phyloP scores from a whole-genome alignment of 805 yeast species.

The Wickerhamomyces alni region DNA sequence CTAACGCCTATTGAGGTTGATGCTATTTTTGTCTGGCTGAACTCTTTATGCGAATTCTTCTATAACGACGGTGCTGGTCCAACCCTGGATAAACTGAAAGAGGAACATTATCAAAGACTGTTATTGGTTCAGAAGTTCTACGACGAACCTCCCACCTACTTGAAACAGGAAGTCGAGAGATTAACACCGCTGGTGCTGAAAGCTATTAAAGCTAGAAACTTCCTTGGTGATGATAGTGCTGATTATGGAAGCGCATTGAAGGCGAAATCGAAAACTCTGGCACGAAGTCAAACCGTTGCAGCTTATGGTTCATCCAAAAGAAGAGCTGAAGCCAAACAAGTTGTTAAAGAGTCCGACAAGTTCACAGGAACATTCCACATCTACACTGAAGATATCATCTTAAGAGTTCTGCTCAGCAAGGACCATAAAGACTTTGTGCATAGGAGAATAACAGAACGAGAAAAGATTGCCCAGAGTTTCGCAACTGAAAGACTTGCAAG shows the following conservation, averaged over 20 bases:
- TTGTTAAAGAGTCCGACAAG: constrained; percentile 31
- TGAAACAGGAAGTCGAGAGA: constrained; percentile 54
- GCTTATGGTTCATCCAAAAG: constrained; percentile 64
- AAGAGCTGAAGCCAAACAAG: constrained; percentile 41
- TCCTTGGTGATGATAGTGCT: constrained; percentile 25
- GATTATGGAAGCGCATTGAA: constrained; percentile 6
- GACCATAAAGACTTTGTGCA: constrained; percentile 57
- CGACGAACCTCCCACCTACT: constrained; percentile 39
- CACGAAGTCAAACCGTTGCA: constrained; percentile 59
- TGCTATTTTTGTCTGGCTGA: constrained; percentile 65
- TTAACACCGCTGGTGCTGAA: constrained; percentile 49
- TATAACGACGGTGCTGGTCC: constrained; percentile 82
- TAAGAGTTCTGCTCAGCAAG: constrained; percentile 64
- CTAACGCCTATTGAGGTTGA: constrained; percentile 58
- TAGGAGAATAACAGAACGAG: constrained; percentile 55
- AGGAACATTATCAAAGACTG: constrained; percentile 57
- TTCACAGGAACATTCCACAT: constrained; percentile 34
- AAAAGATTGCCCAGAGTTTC: constrained; percentile 30
- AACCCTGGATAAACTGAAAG: constrained; percentile 54
- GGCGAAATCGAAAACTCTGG: constrained; percentile 39
- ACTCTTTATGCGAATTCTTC: constrained; percentile 67
- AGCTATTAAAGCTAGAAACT: constrained; percentile 42
- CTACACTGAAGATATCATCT: constrained; percentile 58
- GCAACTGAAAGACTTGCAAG: constrained; percentile 26
- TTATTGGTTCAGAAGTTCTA: constrained; percentile 61